Evolutionary conservation across 164 flowering plant species (phyloP), one percentile per base, ranked within the genome.

Genomic region (Malania oleifera): DNA sequence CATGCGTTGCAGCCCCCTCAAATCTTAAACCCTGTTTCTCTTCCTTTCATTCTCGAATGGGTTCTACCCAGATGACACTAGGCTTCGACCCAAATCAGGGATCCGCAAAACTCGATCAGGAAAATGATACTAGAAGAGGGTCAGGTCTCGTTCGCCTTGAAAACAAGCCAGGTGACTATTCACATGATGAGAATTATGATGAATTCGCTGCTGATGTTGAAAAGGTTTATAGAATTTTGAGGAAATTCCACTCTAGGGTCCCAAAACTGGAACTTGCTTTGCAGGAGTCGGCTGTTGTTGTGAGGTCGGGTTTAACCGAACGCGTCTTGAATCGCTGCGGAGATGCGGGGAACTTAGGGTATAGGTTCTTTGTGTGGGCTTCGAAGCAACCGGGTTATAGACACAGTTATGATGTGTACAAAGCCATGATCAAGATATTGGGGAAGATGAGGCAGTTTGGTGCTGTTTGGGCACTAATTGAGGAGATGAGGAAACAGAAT

Each of bases 381-480:
- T 77, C 95, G 6, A 89, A 80, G 64, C 96, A 84, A 40, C 84
- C 90, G 0, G 88, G 86, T 4, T 87, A 81, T 64, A 67, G 73
- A 39, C 96, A 79, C 58, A 84, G 86, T 49, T 77, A 80, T 31
- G 88, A 87, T 28, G 84, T 78, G 19, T 92, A 89, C 65, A 92
- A 84, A 61, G 72, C 87, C 0, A 84, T 89, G 91, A 77, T 92
- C 25, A 87, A 70, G 70, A 69, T 59, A 50, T 57, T 89, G 39
- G 76, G 88, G 46, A 89, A 87, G 67, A 92, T 92, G 98, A 67
- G 86, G 65, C 91, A 89, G 47, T 92, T 92, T 56, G 96, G 87
- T 10, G 83, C 93, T 0, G 95, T 89, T 53, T 92, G 96, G 98
- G 96, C 93, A 0, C 52, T 92, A 18, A 70, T 92, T 31, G 96